Evolutionary conservation across 1,139 yeast species (phyloP), one percentile per base, ranked within the genome.

Genomic region (Blastobotrys indianensis): DNA sequence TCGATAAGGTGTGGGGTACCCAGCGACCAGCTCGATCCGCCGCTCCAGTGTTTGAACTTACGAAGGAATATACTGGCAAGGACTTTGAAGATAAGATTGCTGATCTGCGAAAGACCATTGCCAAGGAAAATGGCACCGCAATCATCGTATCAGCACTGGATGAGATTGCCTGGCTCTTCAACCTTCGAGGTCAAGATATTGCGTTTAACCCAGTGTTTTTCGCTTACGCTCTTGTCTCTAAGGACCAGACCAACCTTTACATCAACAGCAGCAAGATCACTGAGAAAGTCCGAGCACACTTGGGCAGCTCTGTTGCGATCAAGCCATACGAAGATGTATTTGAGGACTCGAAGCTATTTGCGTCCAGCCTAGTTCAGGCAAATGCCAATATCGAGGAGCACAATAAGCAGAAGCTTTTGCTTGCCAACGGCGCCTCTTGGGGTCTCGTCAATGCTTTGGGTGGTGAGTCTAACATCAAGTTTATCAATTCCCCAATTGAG

Each of bases 81-180:
- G 51, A 68, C 2, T 63, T 70, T n/a, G 55, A 54, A 15, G 65
- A 65, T 7, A 76, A 76, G 58, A 58, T 84, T 36, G 60, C 59
- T 5, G 70, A 70, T 44, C 68, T 83, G 20, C 65, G 74, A 32
- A 59, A 64, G n/a, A 58, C 61, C n/a, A 65, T 79, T 42, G 67
- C 68, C 32, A 64, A 70, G 28, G 69, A 70, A 35, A 66, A 70
- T 48, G 75, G 69, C 10, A 55, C 60, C 25, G 72, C 69, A 1
- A 62, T 86, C 52, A 76, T 85, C 5, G 72, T 87, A 7, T 74
- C 82, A 38, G 85, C 95, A 0, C 69, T 87, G 51, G 98, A 92
- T 67, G 96, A 92, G 60, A 77, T 90, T 51, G 95, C 97, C 7
- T 90, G 97, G 97, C 68, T 88, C 47, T 76, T 88, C 61, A 92